A percentile compares a stretch with the other conserved stretches of the same genome.
Evolutionary conservation across 169 alveolate genomes (phyloP).

Genomic region (Plasmodium adleri): DNA sequence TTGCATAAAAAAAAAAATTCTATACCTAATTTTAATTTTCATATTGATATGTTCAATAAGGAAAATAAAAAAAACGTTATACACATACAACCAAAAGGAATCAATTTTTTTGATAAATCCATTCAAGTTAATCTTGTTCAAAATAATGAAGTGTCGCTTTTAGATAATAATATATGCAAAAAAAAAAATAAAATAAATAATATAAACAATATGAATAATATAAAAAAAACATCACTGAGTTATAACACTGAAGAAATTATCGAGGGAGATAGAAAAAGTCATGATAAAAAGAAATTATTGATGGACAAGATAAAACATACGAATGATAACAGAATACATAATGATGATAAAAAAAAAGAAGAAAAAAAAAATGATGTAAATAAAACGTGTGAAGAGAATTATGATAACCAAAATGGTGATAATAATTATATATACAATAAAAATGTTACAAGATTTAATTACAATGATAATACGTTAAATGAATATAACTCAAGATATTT

Average conservation of each 20-base stretch:
- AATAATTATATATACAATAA: not conserved
- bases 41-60: conserved; percentile 13
- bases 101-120: conserved; percentile 54
- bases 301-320: too few species aligned
- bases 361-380: not conserved
- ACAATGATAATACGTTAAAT: not conserved
- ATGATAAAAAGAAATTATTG: not conserved
- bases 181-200: not conserved
- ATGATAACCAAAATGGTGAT: not conserved
- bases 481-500: not conserved
- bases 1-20: conserved; percentile 49
- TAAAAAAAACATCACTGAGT: not conserved
- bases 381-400: not conserved
- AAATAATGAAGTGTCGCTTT: not conserved
- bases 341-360: not conserved
- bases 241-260: not conserved
- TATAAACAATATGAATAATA: not conserved
- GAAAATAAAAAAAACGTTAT: conserved; percentile 22
- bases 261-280: not conserved
- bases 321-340: not conserved
- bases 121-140: conserved; percentile 42
- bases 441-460: too few species aligned
- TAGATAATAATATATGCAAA: too few species aligned
- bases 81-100: conserved; percentile 12
- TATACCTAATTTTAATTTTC: conserved; percentile 45